These are phyloP conservation scores for Phalaenopsis aphrodite DNA, from an alignment of 106 monocot species.

Conservation along the genomic window DNA sequence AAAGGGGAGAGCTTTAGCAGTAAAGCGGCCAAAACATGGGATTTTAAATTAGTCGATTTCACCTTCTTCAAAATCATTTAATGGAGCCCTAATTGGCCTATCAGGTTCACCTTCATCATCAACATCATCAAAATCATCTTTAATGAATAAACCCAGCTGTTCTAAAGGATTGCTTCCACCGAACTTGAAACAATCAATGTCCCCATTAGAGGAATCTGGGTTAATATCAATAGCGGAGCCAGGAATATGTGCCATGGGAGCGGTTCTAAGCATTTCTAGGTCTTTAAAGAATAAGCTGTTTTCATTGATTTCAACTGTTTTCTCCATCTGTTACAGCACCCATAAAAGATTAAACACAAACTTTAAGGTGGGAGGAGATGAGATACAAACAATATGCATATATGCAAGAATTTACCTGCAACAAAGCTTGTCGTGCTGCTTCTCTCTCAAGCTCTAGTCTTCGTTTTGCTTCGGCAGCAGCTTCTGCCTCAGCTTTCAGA, in stretches of 20 bases:
- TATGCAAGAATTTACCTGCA: constrained; percentile 34
- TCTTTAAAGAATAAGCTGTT: constrained; percentile 62
- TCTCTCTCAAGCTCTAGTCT: constrained; percentile 77
- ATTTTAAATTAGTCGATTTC: constrained; percentile 44
- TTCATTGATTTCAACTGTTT: constrained; percentile 81
- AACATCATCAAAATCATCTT: constrained; percentile 67
- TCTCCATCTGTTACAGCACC: constrained; percentile 59
- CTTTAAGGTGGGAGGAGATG: no score
- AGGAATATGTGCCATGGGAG: constrained; percentile 27
- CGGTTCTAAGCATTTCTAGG: constrained; percentile 68
- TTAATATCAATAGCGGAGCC: constrained; percentile 48
- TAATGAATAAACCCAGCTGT: constrained; percentile 84
- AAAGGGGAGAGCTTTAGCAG: no score
- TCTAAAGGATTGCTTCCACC: constrained; percentile 70
- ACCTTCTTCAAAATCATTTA: constrained; percentile 58
- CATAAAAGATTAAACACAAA: background rate
- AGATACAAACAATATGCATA: no score
- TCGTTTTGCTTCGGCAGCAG: constrained; percentile 70
- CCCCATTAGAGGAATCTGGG: constrained; percentile 32
- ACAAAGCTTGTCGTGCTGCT: constrained; percentile 81
- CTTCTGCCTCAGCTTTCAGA: constrained; percentile 43
- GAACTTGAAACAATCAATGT: constrained; percentile 53
- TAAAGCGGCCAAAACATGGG: no score
- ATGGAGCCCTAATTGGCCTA: background rate
- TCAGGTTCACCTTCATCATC: constrained; percentile 54